Base-by-base conservation (phyloP, 2,329 filamentous ascomycete species). In the Cladosporium sp. region DNA sequence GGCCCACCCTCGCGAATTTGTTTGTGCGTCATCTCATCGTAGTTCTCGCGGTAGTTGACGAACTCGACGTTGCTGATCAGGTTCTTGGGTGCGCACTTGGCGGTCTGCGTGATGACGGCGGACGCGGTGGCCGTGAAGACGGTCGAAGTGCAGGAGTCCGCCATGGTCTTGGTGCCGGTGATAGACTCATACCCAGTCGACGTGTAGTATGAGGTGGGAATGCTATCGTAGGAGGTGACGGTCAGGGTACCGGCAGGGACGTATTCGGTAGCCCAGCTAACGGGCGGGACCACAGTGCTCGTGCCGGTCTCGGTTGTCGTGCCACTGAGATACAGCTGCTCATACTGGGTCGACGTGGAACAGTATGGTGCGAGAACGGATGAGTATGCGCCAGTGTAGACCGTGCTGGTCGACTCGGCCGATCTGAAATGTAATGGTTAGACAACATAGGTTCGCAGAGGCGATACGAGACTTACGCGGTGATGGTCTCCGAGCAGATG, bases 361-460 rank as follows among this genome's bases (percentile, higher is more conserved):
- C 56, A 59, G 56, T 26, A 44, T 28, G 56, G 33, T 21, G 35
- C 56, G 12, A 59, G 56, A 44, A 7, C 12, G 21, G 56, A 59
- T 14, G 56, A 40, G 56, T 59, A 59, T 31, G 56, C n/a, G 23
- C 56, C 56, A 46, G 56, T 59, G 35, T 59, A 59, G 23, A 40
- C 35, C 33, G 56, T 59, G 35, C 56, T 23, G 35, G 56, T 59
- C 35, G 56, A 59, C 23, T 59, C 33, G 21, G n/a, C n/a, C 7
- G 56, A 44, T 28, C 56, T 44, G 29, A n/a, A 21, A 44, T 29
- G 14, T 2, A 10, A 44, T 0, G 11, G 35, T 40, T 46, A 44
- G 56, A 23, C 8, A 26, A n/a, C 23, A n/a, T 14, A 18, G n/a
- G 5, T 44, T 29, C 23, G 5, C 23, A 11, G 16, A 26, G 33